Evolutionary conservation across 2,329 filamentous ascomycete genomes (phyloP).

Genomic region (Cylindrodendrum hubeiense): DNA sequence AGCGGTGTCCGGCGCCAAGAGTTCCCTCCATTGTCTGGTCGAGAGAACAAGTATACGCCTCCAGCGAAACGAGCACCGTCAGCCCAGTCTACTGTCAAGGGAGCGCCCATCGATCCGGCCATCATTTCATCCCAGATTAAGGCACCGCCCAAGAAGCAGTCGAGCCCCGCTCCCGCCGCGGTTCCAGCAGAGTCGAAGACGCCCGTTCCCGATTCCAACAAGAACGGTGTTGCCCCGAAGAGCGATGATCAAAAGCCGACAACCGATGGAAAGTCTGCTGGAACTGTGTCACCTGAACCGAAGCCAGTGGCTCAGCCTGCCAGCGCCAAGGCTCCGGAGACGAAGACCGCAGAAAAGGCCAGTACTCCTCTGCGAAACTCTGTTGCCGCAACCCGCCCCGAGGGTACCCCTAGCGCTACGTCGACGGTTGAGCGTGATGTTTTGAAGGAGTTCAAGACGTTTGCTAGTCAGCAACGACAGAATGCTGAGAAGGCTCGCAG

Average conservation of each 20-base stretch:
- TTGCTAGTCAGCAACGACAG: slow-evolving; percentile 68
- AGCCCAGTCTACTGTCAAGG: slow-evolving; percentile 77
- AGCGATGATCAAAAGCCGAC: slow-evolving; percentile 42
- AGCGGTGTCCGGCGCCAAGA: slow-evolving; percentile 88
- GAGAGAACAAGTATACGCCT: slow-evolving; percentile 85
- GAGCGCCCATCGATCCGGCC: slow-evolving; percentile 85
- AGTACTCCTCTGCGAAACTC: slow-evolving; percentile 46
- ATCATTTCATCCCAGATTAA: slow-evolving; percentile 90
- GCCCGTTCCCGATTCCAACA: slow-evolving; percentile 41
- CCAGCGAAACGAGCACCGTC: slow-evolving; percentile 87
- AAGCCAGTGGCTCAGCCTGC: slow-evolving; percentile 49
- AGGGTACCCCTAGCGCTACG: slow-evolving; percentile 64
- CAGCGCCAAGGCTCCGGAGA: slow-evolving; percentile 49
- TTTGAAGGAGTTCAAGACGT: slow-evolving; percentile 72
- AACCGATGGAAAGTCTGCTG: slow-evolving; percentile 45
- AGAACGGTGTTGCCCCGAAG: slow-evolving; percentile 48
- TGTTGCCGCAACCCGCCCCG: slow-evolving; percentile 55
- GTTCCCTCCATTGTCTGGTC: slow-evolving; percentile 73
- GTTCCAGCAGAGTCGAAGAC: slow-evolving; percentile 42
- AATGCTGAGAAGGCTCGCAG: slow-evolving; percentile 68
- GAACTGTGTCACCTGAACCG: slow-evolving; percentile 36
- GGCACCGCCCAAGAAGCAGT: slow-evolving; percentile 55
- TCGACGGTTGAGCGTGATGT: slow-evolving; percentile 73
- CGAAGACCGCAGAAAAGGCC: slow-evolving; percentile 45
- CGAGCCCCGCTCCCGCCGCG: slow-evolving; percentile 29